These are phyloP conservation scores for Mortierella sp. DNA, from an alignment of 371 early-diverging fungal species.

Conservation along the genomic window DNA sequence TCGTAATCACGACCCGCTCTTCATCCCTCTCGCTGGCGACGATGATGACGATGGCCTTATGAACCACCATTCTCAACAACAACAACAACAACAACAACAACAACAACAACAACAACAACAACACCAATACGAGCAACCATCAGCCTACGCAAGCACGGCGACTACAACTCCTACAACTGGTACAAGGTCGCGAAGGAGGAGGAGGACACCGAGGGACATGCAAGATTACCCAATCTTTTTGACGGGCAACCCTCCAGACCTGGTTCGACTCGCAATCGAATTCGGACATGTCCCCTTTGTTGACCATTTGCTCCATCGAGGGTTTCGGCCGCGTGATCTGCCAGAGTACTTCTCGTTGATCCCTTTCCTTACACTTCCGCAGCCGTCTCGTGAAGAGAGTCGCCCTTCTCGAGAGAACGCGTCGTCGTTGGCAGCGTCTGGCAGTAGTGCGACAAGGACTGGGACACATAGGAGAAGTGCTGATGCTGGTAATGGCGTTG, in stretches of 20 bases:
- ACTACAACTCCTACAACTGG: neutral
- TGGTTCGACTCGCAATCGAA: slow-evolving; percentile 50
- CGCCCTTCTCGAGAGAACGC: neutral
- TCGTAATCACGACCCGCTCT: slow-evolving; percentile 20
- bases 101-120: neutral
- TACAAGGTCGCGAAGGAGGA: neutral
- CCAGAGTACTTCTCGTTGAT: slow-evolving; percentile 43
- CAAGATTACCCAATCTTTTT: slow-evolving; percentile 52
- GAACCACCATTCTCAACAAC: neutral
- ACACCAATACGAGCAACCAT: neutral
- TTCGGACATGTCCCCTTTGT: slow-evolving; percentile 54
- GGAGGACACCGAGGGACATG: slow-evolving; percentile 46
- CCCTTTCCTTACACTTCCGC: slow-evolving; percentile 13
- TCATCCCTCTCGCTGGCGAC: neutral
- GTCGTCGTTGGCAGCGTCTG: neutral
- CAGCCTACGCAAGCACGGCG: neutral
- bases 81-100: too few species aligned
- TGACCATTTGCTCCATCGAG: slow-evolving; percentile 46
- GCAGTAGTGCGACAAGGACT: neutral
- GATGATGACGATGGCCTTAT: neutral
- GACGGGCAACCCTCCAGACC: slow-evolving; percentile 55
- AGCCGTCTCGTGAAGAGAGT: neutral
- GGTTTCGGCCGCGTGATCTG: slow-evolving; percentile 52
- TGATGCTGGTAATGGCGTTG: neutral
- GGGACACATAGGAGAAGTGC: neutral